Percentiles rank a stretch among this genome's conserved stretches.
These are phyloP conservation scores for Aureobasidium sp. DNA, from an alignment of 2,329 filamentous ascomycete genomes.

Conservation along the genomic window DNA sequence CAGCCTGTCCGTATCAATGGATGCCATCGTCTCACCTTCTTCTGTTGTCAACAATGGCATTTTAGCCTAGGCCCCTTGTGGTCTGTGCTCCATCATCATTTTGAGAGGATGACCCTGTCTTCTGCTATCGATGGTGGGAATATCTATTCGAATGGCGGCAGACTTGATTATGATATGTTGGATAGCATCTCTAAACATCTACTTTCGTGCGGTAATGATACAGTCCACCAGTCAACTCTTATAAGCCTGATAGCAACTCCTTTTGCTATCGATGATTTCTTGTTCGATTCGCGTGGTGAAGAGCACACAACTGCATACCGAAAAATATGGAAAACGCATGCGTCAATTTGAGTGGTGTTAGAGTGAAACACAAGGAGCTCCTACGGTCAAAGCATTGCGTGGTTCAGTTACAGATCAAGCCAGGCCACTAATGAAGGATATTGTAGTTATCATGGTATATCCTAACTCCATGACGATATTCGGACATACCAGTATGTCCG, in stretches of 20 bases:
- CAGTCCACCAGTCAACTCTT: too few species aligned
- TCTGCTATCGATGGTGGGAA: not conserved
- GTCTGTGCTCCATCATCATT: accelerated
- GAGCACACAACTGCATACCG: too few species aligned
- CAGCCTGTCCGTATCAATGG: accelerated
- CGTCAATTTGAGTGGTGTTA: too few species aligned
- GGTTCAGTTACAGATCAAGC: not conserved
- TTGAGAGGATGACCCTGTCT: not conserved
- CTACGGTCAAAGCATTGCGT: too few species aligned
- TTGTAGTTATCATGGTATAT: not conserved
- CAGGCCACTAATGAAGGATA: not conserved
- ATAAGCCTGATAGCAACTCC: too few species aligned
- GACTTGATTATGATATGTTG: too few species aligned
- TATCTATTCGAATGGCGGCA: not conserved
- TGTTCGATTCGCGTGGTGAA: too few species aligned
- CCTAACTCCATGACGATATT: not conserved
- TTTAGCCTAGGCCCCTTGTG: not conserved
- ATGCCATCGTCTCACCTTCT: not conserved
- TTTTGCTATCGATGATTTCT: too few species aligned
- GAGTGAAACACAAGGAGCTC: too few species aligned
- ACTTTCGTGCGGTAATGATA: too few species aligned
- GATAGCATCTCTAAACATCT: not conserved
- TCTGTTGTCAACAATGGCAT: not conserved
- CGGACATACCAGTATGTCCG: not conserved
- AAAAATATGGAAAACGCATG: too few species aligned